Evolutionary conservation across 2,329 filamentous ascomycete species (phyloP).

Genomic region (Scedosporium aurantiacum): DNA sequence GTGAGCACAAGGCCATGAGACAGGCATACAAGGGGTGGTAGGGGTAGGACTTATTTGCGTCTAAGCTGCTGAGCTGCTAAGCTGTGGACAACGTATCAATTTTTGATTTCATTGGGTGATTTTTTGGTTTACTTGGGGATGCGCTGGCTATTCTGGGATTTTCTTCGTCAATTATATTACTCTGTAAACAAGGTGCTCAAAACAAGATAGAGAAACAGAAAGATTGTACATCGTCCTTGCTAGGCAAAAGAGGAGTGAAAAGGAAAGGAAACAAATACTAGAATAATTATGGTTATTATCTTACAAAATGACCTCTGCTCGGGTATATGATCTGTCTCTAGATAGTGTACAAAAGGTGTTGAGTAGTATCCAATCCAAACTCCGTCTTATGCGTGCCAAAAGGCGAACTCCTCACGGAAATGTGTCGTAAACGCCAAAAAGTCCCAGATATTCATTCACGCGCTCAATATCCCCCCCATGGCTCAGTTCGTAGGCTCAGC

Average conservation of each 20-base stretch:
- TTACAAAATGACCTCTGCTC: no score
- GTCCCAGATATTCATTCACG: background rate
- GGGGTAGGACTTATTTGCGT: conserved; percentile 6
- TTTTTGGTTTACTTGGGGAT: background rate
- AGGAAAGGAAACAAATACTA: no score
- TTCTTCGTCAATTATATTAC: no score
- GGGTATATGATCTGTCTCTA: background rate
- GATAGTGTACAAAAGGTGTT: background rate
- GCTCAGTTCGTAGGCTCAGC: background rate
- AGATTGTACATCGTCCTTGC: no score
- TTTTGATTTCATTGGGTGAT: background rate
- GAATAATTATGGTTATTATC: no score
- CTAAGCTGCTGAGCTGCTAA: no score
- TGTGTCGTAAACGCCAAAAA: background rate
- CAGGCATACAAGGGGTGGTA: conserved; percentile 51
- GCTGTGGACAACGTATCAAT: background rate
- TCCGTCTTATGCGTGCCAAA: background rate
- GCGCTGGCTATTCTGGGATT: background rate
- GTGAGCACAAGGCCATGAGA: conserved; percentile 60
- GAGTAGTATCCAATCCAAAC: background rate
- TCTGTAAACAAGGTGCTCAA: no score
- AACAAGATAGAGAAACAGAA: no score
- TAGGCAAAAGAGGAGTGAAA: no score
- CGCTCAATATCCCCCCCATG: background rate
- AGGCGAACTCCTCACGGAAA: background rate